Base-by-base conservation (phyloP, 495 filamentous ascomycete species). In the Penicillium arizonense region DNA sequence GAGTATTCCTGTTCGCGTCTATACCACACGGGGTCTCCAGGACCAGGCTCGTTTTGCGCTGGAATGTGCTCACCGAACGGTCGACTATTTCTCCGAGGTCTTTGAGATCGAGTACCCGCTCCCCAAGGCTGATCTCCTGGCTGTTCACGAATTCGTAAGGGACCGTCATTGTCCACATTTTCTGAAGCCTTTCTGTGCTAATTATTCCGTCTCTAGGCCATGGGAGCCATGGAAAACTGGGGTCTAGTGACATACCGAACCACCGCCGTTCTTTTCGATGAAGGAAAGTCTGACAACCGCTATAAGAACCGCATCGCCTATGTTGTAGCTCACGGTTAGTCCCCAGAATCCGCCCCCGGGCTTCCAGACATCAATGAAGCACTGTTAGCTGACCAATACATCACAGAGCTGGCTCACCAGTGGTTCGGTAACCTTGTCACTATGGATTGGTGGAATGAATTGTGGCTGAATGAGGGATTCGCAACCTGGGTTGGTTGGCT, bases 401-500 rank as follows among this genome's bases (percentile, higher is more conserved):
- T 52, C 4, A 38, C 30, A 82, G 92, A 98, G 65, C 76, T 98
- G 40, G 94, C 94, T 26, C 94, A 98, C 69, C 94, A 97, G 74
- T 98, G 94, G 94, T 98, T 97, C 63, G 94, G 94, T 28, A 96
- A 98, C 65, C 82, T 97, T 14, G 94, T 97, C 14, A 82, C 79
- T 2, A 80, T 82, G 76, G 82, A 86, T 58, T 88, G 83, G 82
- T 97, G 94, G 94, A 91, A 87, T 65, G 94, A 96, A 69, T 79
- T 98, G 20, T 98, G 94, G 93, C 81, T 97, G 11, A 95, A 95
- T 55, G 93, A 97, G 69, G 93, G 92, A 3, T 98, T 98, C 69
- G 94, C 94, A 20, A 98, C 94, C 4, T 97, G 93, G 94, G 90
- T 96, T 44, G 93, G 93, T 44, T 98, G 93, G 93, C 80, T 91